Evolutionary conservation across 306 rosid species (phyloP), one percentile per base, ranked within the genome.

Genomic region (Coriaria nepalensis): DNA sequence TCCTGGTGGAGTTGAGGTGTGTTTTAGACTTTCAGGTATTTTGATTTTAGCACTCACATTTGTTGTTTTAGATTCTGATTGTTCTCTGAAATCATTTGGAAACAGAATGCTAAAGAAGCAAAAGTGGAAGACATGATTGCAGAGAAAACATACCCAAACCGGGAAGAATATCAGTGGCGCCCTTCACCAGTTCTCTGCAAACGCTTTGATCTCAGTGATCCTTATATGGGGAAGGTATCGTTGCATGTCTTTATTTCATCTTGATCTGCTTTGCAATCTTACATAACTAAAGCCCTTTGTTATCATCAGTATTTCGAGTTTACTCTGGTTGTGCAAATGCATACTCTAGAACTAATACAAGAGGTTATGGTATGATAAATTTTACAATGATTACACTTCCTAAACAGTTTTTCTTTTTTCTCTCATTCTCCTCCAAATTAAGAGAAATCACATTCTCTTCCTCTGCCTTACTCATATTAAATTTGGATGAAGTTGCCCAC

Each of bases 201-300:
- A 63, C 98, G 98, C 41, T 85, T 75, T 72, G 98, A 90, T 82
- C 87, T 90, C 65, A 68, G 71, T 52, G 98, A 90, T 82, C 98
- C 98, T 60, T 85, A 70, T 64, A 75, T 85, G 81, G 98, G 98
- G 60, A 90, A 90, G 98, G 98, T 90, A 62, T 52, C 8, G 9
- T 72, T 20, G 2, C 10, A 13, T 40, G 33, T 7, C 40, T 34
- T 46, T 7, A 45, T 50, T 52, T 13, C 40, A n/a, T n/a, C 45
- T 32, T 40, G 32, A 41, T 41, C 34, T 54, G 40, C 39, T 55
- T 46, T 57, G 50, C 35, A 45, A 42, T 37, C 8, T 37, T 52
- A 4, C 34, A 13, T 43, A 34, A 47, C 9, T 43, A 13, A 65
- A 59, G 45, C 57, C 53, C 46, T 44, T 20, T 20, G 29, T 20